Evolutionary conservation across 2,329 filamentous ascomycete genomes (phyloP).

Genomic region (Torrubiella hemipterigena): DNA sequence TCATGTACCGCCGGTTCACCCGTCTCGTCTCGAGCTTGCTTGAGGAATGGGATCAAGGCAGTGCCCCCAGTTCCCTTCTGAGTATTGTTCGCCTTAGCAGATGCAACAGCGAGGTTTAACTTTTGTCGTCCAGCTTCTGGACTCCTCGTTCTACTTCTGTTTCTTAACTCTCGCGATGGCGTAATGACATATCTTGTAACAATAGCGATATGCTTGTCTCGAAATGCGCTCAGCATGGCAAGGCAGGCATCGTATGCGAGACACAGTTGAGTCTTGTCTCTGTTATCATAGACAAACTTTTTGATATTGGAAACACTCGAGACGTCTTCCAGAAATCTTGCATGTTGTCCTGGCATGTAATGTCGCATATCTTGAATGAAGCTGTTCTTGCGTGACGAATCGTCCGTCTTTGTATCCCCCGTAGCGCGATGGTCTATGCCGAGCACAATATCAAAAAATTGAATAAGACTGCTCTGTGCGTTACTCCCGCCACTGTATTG

Average conservation of each 20-base stretch:
- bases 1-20: conserved; percentile 73
- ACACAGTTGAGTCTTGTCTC: conserved; percentile 51
- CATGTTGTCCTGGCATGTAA: conserved; percentile 93
- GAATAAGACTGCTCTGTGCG: conserved; percentile 90
- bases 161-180: conserved; percentile 65
- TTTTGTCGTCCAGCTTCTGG: conserved; percentile 36
- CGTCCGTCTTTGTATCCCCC: conserved; percentile 44
- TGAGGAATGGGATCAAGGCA: conserved; percentile 76
- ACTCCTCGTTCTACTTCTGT: conserved; percentile 47
- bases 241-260: conserved; percentile 87
- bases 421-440: conserved; percentile 86
- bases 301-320: conserved; percentile 75
- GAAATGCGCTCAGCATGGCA: conserved; percentile 54
- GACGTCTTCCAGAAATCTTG: conserved; percentile 77
- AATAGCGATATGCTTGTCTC: conserved; percentile 92
- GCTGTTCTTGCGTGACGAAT: conserved; percentile 54
- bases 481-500: conserved; percentile 93
- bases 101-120: conserved; percentile 53
- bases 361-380: conserved; percentile 95
- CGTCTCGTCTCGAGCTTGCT: conserved; percentile 82
- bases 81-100: conserved; percentile 38
- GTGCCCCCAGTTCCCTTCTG: conserved; percentile 65
- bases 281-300: conserved; percentile 57
- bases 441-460: conserved; percentile 91
- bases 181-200: conserved; percentile 93